Conservation (phyloP, 306 rosid genomes). For the Prunus mume region DNA sequence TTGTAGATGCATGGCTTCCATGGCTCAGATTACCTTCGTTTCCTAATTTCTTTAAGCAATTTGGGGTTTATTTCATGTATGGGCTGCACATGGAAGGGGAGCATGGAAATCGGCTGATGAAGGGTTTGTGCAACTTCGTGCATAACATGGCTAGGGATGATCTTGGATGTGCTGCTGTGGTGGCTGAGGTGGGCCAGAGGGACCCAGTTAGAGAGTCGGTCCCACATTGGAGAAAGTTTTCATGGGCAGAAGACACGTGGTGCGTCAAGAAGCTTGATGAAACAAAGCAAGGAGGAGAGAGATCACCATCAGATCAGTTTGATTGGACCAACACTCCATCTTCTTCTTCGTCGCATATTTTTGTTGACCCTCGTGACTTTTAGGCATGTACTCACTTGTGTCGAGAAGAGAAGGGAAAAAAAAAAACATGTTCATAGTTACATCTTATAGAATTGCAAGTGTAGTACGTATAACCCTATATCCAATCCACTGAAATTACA, state of each 20-base stretch:
- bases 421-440: not conserved
- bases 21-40: slow-evolving; percentile 87
- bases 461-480: no score
- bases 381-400: slow-evolving; percentile 21
- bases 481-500: no score
- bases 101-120: slow-evolving; percentile 53
- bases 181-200: slow-evolving; percentile 71
- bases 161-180: slow-evolving; percentile 73
- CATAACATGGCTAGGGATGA: slow-evolving; percentile 81
- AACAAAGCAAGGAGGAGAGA: slow-evolving; percentile 2
- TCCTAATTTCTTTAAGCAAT: slow-evolving; percentile 73
- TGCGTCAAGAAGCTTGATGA: slow-evolving; percentile 64
- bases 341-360: slow-evolving; percentile 52
- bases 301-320: slow-evolving; percentile 22
- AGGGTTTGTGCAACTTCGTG: slow-evolving; percentile 51
- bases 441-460: not conserved
- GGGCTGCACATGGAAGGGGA: slow-evolving; percentile 79
- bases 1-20: slow-evolving; percentile 77
- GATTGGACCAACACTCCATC: slow-evolving; percentile 45
- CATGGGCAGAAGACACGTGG: slow-evolving; percentile 85
- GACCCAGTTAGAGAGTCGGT: slow-evolving; percentile 73
- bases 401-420: not conserved
- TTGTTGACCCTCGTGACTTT: slow-evolving; percentile 87
- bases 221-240: slow-evolving; percentile 84
- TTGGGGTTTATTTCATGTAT: slow-evolving; percentile 74